phyloP scores from a whole-genome alignment of 2,329 filamentous ascomycete species.

The Amphichorda felina region DNA sequence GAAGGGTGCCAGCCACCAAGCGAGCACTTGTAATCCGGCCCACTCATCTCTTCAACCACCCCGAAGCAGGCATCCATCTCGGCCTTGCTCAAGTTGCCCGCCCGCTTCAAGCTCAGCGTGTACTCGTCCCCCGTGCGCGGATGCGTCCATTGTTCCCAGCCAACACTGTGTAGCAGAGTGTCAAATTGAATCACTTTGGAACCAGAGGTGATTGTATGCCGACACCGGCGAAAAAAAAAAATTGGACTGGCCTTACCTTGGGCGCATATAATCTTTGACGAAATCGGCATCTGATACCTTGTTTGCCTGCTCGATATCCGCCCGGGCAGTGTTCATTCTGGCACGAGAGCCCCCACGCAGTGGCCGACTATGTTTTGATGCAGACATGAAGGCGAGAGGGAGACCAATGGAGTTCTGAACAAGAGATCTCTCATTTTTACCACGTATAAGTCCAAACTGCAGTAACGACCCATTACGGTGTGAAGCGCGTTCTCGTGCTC shows the following conservation, averaged over 20 bases:
- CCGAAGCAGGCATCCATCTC: slow-evolving; percentile 42
- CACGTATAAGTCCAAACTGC: no score
- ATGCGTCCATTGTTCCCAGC: slow-evolving; percentile 36
- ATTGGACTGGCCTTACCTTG: slow-evolving; percentile 21
- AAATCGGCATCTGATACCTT: slow-evolving; percentile 34
- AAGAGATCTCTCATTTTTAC: no score
- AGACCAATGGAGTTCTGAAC: no score
- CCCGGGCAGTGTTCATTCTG: not conserved
- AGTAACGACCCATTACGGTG: no score
- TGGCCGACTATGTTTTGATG: no score
- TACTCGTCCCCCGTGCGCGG: slow-evolving; percentile 29
- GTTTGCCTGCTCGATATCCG: slow-evolving; percentile 35
- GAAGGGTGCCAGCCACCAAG: slow-evolving; percentile 49
- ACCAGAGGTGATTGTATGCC: no score
- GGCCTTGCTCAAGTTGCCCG: slow-evolving; percentile 22
- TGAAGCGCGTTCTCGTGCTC: not conserved
- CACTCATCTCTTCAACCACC: slow-evolving; percentile 52
- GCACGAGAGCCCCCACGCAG: no score
- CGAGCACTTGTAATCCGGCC: slow-evolving; percentile 50
- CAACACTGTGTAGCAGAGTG: slow-evolving; percentile 2
- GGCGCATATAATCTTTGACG: slow-evolving; percentile 31
- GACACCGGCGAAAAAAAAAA: not conserved
- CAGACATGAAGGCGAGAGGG: no score
- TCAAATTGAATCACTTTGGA: not conserved
- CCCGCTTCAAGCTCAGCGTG: slow-evolving; percentile 27